Evolutionary conservation across 2,329 filamentous ascomycete species (phyloP).

Genomic region (Penicillium occitanis): DNA sequence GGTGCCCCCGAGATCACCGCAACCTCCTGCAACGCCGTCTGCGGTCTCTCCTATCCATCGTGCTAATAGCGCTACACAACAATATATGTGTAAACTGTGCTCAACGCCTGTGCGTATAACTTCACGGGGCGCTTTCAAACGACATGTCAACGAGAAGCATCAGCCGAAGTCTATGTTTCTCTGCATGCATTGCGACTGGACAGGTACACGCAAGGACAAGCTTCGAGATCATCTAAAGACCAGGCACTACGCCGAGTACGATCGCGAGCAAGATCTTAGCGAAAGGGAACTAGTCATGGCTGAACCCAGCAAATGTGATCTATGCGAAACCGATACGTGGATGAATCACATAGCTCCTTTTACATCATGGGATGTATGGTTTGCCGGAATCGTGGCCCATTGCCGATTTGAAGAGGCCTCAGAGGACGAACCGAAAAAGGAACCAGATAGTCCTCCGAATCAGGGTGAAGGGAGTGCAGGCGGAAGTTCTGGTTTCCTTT

Average conservation of each 20-base stretch:
- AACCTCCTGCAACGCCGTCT: background rate
- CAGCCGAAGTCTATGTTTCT: conserved; percentile 10
- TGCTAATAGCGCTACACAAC: background rate
- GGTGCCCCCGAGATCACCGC: background rate
- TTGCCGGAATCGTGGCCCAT: conserved; percentile 8
- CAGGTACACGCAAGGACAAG: conserved; percentile 7
- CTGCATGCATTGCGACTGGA: conserved; percentile 10
- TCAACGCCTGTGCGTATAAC: background rate
- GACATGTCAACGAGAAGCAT: conserved; percentile 17
- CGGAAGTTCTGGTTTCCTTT: background rate
- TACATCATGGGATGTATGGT: conserved; percentile 16
- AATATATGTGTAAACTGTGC: conserved; percentile 12
- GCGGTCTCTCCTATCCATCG: background rate
- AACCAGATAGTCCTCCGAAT: background rate
- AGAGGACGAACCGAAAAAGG: background rate
- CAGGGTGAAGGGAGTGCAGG: background rate
- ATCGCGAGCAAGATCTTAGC: background rate
- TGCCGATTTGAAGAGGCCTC: background rate
- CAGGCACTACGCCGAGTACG: background rate
- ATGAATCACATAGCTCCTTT: conserved; percentile 16
- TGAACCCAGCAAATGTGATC: background rate
- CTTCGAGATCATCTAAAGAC: conserved; percentile 12
- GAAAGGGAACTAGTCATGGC: background rate
- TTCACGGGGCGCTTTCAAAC: conserved; percentile 12
- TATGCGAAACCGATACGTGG: conserved; percentile 2